A percentile compares a stretch with the other conserved stretches of the same genome.
phyloP scores from a whole-genome alignment of 1,284 basidiomycete genomes.

The Trametes hirsuta region DNA sequence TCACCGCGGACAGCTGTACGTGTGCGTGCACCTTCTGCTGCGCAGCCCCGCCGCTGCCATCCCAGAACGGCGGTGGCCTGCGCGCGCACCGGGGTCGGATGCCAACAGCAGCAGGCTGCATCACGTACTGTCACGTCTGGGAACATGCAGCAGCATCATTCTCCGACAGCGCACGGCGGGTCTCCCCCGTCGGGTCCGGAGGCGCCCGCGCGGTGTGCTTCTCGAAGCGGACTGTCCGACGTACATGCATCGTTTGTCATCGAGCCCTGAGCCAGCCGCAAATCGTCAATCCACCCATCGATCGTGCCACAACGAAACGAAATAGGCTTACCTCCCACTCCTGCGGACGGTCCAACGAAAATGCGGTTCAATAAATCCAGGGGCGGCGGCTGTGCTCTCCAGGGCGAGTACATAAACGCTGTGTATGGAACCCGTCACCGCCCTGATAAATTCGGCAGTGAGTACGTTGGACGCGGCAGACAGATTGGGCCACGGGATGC shows the following conservation, averaged over 20 bases:
- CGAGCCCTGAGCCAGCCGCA: background rate
- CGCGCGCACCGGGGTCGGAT: background rate
- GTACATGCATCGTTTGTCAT: slow-evolving; percentile 17
- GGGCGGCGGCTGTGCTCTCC: slow-evolving; percentile 6
- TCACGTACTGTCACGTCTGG: background rate
- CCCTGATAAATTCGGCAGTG: background rate
- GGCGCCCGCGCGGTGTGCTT: background rate
- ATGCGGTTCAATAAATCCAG: slow-evolving; percentile 9
- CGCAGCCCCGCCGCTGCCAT: background rate
- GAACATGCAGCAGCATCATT: background rate
- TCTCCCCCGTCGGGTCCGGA: background rate
- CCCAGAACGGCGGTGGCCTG: background rate
- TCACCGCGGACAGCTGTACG: background rate
- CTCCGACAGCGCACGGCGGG: background rate
- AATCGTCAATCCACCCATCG: slow-evolving; percentile 5
- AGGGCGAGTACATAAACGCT: background rate
- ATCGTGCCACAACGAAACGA: background rate
- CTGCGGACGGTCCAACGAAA: background rate
- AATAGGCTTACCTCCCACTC: slow-evolving; percentile 5
- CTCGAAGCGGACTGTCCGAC: slow-evolving; percentile 5
- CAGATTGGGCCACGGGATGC: no score
- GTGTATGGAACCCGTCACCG: background rate
- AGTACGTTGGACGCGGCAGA: no score
- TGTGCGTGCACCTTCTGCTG: background rate
- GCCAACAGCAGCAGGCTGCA: background rate